Evolutionary conservation across 2,329 filamentous ascomycete genomes (phyloP), one percentile per base, ranked within the genome.

Genomic region (Neoscytalidium dimidiatum): DNA sequence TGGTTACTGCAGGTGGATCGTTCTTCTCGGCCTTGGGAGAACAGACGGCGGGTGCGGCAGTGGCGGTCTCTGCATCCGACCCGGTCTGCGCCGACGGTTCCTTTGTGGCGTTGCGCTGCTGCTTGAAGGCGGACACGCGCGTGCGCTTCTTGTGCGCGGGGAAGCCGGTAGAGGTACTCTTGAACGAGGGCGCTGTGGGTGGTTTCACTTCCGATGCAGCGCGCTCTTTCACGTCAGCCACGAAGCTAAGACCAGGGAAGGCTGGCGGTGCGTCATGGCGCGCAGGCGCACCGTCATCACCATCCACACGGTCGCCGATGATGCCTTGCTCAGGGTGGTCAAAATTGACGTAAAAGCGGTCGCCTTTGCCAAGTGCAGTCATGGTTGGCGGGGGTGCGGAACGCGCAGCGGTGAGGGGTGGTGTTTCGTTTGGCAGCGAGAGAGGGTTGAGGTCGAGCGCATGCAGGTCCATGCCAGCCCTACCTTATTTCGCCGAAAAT

Each of bases 131-230:
- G 1, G 93, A 97, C 7, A 86, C 79, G 65, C 86, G 85, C 13
- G 83, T 84, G 69, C 94, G 88, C 75, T 91, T 92, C 77, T 91
- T 95, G 76, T 93, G 94, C 66, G 89, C 87, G n/a, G 95, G 95
- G 70, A 98, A 98, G 1, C 95, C 95, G 13, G 86, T 88, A 7
- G 64, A 19, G 9, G 64, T 62, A 9, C 81, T 78, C 60, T 86
- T 86, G 44, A 86, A 80, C 52, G 84, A 83, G 14, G 90, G 88
- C 9, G 88, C 86, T 43, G 83, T 82, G 8, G 90, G 88, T 4
- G 90, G 84, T 68, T 86, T 88, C 23, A 87, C 82, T 26, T 82
- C 78, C 14, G 82, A 77, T 28, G 86, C 78, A 49, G 87, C 84
- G 67, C 91, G 90, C 80, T 98, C 94, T 71, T 90, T 85, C 68